phyloP scores from a whole-genome alignment of 2,329 filamentous ascomycete genomes.

The Monosporascus sp. region DNA sequence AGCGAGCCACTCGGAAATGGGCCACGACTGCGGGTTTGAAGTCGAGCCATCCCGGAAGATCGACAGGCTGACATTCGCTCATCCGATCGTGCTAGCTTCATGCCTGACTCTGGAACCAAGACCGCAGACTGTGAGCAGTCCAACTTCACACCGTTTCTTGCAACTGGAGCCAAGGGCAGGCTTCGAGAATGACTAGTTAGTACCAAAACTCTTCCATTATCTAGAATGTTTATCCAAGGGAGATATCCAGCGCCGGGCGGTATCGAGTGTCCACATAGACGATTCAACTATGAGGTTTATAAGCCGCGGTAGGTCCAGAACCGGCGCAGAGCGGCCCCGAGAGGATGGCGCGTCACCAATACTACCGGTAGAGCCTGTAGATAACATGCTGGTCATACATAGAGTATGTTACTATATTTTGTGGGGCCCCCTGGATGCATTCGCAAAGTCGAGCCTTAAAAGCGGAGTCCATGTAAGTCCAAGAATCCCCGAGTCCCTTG shows the following conservation, averaged over 20 bases:
- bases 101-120: constrained; percentile 14
- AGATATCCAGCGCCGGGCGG: background rate
- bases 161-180: background rate
- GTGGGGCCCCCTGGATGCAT: background rate
- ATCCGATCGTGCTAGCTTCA: background rate
- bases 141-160: constrained; percentile 6
- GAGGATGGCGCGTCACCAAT: background rate
- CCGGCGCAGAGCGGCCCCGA: background rate
- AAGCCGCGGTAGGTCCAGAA: background rate
- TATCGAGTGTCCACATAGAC: background rate
- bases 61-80: constrained; percentile 8
- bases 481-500: background rate
- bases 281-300: background rate
- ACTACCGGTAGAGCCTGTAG: background rate
- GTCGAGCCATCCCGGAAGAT: constrained; percentile 4
- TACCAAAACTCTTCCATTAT: background rate
- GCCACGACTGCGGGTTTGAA: constrained; percentile 12
- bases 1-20: constrained; percentile 8
- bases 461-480: background rate
- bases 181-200: background rate
- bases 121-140: constrained; percentile 3
- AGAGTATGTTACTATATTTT: background rate
- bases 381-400: background rate
- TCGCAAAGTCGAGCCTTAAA: background rate
- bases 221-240: constrained; percentile 3